Conservation (phyloP, 2,329 filamentous ascomycete species). For the Metarhizium guizhouense region DNA sequence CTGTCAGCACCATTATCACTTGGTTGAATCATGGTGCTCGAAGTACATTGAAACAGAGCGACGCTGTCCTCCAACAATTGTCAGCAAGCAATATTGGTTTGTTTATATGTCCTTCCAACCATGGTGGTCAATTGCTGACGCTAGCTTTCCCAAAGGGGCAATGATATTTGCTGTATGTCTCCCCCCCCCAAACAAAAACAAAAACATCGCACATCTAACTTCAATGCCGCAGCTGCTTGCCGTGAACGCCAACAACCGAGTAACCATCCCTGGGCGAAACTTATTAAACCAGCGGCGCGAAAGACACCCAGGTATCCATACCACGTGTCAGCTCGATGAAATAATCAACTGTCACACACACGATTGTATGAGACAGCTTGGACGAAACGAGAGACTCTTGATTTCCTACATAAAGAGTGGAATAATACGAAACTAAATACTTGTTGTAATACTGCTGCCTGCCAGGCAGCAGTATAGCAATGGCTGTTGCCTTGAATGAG, state of each 20-base stretch:
- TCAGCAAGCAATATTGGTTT: constrained; percentile 37
- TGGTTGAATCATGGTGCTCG: constrained; percentile 36
- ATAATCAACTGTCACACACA: no score
- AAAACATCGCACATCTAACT: not conserved
- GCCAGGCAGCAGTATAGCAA: no score
- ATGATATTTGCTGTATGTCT: constrained; percentile 35
- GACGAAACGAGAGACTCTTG: no score
- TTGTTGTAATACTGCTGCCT: no score
- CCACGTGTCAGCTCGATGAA: constrained; percentile 18
- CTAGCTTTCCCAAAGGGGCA: constrained; percentile 21
- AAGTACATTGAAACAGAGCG: constrained; percentile 35
- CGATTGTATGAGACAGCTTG: no score
- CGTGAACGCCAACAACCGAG: constrained; percentile 29
- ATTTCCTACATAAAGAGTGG: no score
- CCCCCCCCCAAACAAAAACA: not conserved
- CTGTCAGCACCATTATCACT: constrained; percentile 41
- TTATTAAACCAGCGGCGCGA: constrained; percentile 25
- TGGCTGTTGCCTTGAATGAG: no score
- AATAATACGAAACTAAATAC: no score
- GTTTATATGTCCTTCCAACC: constrained; percentile 7
- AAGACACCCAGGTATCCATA: constrained; percentile 16
- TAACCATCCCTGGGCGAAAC: constrained; percentile 28
- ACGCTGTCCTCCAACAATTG: constrained; percentile 32
- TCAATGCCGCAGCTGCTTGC: constrained; percentile 24
- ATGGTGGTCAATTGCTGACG: no score